Evolutionary conservation across 768 basidiomycete genomes (phyloP).

Genomic region (Zangia roseola): DNA sequence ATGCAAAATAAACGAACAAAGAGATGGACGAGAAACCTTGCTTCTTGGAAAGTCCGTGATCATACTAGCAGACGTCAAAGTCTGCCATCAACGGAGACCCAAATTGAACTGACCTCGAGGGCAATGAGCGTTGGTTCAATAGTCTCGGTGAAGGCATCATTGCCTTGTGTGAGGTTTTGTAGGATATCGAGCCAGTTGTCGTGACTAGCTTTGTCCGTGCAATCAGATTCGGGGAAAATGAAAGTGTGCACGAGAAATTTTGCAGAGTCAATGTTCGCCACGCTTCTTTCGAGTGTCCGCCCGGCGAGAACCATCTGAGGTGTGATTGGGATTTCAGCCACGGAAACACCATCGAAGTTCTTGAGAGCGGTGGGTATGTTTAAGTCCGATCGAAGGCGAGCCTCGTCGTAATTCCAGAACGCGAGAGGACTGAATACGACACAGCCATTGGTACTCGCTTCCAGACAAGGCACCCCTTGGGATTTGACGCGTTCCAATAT

Average conservation of each 20-base stretch:
- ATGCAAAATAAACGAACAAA: constrained; percentile 71
- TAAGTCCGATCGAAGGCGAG: constrained; percentile 48
- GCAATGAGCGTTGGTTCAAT: constrained; percentile 46
- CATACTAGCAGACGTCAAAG: constrained; percentile 43
- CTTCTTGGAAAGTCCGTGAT: constrained; percentile 45
- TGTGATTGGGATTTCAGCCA: constrained; percentile 64
- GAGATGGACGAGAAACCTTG: constrained; percentile 61
- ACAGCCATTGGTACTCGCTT: constrained; percentile 52
- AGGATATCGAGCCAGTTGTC: constrained; percentile 61
- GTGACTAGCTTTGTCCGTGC: constrained; percentile 61
- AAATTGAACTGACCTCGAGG: constrained; percentile 38
- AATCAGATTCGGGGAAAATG: constrained; percentile 76
- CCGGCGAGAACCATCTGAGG: constrained; percentile 79
- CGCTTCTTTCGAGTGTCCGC: constrained; percentile 50
- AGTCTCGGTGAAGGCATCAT: constrained; percentile 38
- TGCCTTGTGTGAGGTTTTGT: constrained; percentile 37
- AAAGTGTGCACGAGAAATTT: constrained; percentile 77
- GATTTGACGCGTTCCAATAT: constrained; percentile 47
- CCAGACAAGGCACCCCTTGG: constrained; percentile 52
- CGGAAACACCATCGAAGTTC: constrained; percentile 47
- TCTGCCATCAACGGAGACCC: background rate
- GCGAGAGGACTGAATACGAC: constrained; percentile 70
- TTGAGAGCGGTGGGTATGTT: constrained; percentile 62
- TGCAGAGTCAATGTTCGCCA: constrained; percentile 58
- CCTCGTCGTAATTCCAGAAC: constrained; percentile 71